Percentiles rank a stretch among this genome's conserved stretches.
Evolutionary conservation across 176 grass and related monocot genomes (phyloP).

Genomic region (Triticum turgidum): DNA sequence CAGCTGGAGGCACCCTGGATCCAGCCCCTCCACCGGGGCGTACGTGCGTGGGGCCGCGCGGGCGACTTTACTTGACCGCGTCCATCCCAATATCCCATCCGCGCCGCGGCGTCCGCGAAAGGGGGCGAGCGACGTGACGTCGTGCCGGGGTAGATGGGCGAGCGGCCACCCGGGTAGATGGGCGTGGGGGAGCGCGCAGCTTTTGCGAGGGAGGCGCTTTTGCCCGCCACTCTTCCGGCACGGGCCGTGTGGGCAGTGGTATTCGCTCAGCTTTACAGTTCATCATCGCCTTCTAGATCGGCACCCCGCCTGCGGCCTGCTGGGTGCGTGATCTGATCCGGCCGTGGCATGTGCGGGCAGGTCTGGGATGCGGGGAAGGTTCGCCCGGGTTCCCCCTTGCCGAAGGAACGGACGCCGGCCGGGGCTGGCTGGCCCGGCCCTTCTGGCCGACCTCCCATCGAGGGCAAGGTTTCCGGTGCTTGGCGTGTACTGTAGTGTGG

Average conservation of each 20-base stretch:
- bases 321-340: background rate
- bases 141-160: background rate
- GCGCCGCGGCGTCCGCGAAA: constrained; percentile 26
- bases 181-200: background rate
- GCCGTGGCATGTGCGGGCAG: constrained; percentile 31
- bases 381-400: background rate
- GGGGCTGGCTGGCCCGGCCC: background rate
- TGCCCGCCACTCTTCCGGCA: background rate
- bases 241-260: background rate
- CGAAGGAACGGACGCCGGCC: constrained; percentile 19
- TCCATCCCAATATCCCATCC: background rate
- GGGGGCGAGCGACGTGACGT: background rate
- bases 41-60: background rate
- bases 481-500: background rate
- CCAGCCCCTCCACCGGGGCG: background rate
- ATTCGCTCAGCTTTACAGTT: constrained; percentile 37
- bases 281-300: constrained; percentile 5
- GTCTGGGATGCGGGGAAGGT: constrained; percentile 31
- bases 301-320: background rate
- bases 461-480: constrained; percentile 9
- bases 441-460: background rate
- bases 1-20: constrained; percentile 42
- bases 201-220: background rate
- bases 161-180: background rate
- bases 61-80: constrained; percentile 27